Evolutionary conservation across 2,329 filamentous ascomycete species (phyloP), one percentile per base, ranked within the genome.

Genomic region (Venturia aucupariae): DNA sequence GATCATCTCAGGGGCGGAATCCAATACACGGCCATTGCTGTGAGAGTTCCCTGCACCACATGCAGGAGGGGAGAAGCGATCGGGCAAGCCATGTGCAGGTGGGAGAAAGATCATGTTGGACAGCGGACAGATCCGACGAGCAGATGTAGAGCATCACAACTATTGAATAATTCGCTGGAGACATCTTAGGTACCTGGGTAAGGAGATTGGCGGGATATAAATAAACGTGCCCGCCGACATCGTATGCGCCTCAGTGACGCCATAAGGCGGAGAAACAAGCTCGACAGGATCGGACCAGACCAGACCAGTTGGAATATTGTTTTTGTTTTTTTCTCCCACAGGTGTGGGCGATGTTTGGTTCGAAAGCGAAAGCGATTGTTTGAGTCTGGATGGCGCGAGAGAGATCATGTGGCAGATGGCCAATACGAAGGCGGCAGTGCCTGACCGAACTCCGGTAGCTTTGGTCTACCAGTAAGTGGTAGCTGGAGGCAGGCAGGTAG

Each of bases 71-170:
- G 51, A 32, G 15, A 11, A 17, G 17, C 13, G 51, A 57, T 57
- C 51, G 51, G 51, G 15, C n/a, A 32, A n/a, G 51, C 51, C 51
- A 57, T 57, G 51, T 57, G 51, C 51, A 57, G 35, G 51, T 57
- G 51, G 27, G 51, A 32, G 27, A 41, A 41, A 13, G n/a, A 42
- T 19, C 3, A 32, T 54, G 51, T 55, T n/a, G 51, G 51, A 55
- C 27, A 55, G 48, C 11, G 19, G 27, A 57, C 51, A 57, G 51
- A 35, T 57, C 15, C 10, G 27, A 35, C 2, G 30, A 57, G 27
- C 30, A 32, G 22, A 57, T 32, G 51, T 15, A 15, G 48, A n/a
- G 13, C 4, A 30, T 3, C 24, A 35, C 48, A 30, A 54, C 24
- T n/a, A n/a, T n/a, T n/a, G n/a, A n/a, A n/a, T n/a, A 11, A 22